Base-by-base conservation (phyloP, 2,329 filamentous ascomycete species). In the Monilinia polystroma region DNA sequence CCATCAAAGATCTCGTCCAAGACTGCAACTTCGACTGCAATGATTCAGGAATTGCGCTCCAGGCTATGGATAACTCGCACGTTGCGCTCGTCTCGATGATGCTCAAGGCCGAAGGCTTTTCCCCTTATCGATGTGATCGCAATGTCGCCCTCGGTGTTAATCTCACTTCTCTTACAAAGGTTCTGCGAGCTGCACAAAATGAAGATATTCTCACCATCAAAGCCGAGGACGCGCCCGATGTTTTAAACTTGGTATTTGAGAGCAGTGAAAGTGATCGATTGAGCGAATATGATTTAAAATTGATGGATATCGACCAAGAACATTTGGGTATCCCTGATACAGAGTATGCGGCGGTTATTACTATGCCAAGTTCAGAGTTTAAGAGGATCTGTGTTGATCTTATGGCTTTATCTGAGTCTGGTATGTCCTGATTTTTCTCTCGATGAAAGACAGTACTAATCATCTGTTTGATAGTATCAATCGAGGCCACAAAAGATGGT, bases 1-100 rank as follows among this genome's bases (percentile, higher is more conserved):
- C 96, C 75, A 97, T 99, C 88, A 98, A 97, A 82, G 95, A 99
- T 77, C 88, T 99, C 63, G 95, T 99, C 64, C 95, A 98, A 81
- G 95, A 99, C 83, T 99, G 95, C 89, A 99, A 99, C 83, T 99
- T 99, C 83, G 95, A 99, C 85, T 99, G 96, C 90, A 99, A 98
- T 90, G 96, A 99, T 85, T 94, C 92, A 66, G 95, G 95, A 70
- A 95, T 99, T 77, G 93, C 94, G 63, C 91, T 99, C 66, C 95
- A 99, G 82, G 95, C 95, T 77, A 99, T 99, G 96, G 95, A 99
- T 85, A 99, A 98, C 87, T 98, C 93, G 62, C 95, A 99, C 82
- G 95, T 99, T 75, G 95, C 95, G 70, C 91, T 99, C 66, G 95
- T 99, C 64, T 97, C 95, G 72, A 99, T 99, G 95, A 89, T 96